Conservation (phyloP, 371 early-diverging fungal genomes). For the Blastocladiella emersonii region DNA sequence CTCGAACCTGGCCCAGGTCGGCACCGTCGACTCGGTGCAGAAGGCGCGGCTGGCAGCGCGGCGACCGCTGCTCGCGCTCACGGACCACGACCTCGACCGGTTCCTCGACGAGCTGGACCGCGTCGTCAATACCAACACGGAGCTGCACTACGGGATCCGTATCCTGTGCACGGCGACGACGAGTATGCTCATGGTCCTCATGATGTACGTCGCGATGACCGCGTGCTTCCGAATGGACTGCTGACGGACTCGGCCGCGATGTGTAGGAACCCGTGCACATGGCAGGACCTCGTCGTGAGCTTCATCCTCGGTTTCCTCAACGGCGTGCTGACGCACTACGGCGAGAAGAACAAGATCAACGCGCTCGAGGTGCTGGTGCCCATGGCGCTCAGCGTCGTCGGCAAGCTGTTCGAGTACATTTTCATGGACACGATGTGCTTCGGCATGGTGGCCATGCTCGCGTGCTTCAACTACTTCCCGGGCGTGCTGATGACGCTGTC, state of each 20-base stretch:
- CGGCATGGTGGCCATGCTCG: conserved; percentile 8
- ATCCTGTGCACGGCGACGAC: not conserved
- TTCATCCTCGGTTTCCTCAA: not conserved
- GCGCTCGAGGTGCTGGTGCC: conserved; percentile 7
- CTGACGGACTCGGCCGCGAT: too few relatives aligned
- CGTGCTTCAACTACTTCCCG: conserved; percentile 4
- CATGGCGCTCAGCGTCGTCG: not conserved
- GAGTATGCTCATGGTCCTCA: not conserved
- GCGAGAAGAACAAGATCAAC: not conserved
- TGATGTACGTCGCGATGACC: not conserved
- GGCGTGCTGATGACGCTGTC: conserved; percentile 29
- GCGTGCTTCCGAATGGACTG: too few relatives aligned
- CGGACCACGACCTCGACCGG: not conserved
- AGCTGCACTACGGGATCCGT: not conserved
- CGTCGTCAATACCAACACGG: not conserved
- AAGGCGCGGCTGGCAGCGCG: too few relatives aligned
- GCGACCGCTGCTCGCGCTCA: not conserved
- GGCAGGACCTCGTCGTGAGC: not conserved
- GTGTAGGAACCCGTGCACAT: not conserved
- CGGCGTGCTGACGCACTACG: not conserved
- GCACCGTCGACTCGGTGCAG: too few relatives aligned
- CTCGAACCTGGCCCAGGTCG: too few relatives aligned
- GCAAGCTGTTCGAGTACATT: not conserved
- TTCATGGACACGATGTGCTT: conserved; percentile 1
- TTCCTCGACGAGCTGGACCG: not conserved